A percentile compares a stretch with the other conserved stretches of the same genome.
Evolutionary conservation across 352 stramenopile genomes (phyloP).

Genomic region (Phytopythium delawarense): DNA sequence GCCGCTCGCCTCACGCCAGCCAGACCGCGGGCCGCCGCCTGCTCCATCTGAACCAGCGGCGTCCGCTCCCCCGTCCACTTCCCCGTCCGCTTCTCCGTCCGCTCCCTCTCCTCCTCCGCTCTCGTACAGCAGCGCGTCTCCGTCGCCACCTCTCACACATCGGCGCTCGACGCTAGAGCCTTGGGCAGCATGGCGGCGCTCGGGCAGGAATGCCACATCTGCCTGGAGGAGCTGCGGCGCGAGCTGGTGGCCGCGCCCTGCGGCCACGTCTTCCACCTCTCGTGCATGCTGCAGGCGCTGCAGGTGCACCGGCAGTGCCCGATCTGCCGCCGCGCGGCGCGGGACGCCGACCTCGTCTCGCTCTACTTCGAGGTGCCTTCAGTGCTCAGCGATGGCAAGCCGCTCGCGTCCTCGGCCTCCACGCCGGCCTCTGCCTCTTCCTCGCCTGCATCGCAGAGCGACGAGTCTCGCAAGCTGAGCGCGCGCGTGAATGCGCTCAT

Average conservation of each 20-base stretch:
- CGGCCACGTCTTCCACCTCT: slow-evolving; percentile 70
- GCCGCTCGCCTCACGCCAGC: too few species aligned
- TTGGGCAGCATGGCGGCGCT: slow-evolving; percentile 9
- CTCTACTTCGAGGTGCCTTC: slow-evolving; percentile 65
- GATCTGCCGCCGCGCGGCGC: slow-evolving; percentile 53
- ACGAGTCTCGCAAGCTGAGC: slow-evolving; percentile 29
- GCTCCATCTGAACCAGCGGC: too few species aligned
- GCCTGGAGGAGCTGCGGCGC: slow-evolving; percentile 64
- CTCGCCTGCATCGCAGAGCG: slow-evolving; percentile 16
- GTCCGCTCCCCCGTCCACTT: too few species aligned
- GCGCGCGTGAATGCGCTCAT: slow-evolving; percentile 53
- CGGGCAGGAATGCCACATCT: slow-evolving; percentile 77
- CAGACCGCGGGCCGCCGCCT: too few species aligned
- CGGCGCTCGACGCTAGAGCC: background rate
- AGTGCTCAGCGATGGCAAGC: slow-evolving; percentile 4
- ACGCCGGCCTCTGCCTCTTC: background rate
- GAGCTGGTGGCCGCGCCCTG: slow-evolving; percentile 59
- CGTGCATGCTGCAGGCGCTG: slow-evolving; percentile 70
- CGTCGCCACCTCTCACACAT: background rate
- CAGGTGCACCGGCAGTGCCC: slow-evolving; percentile 69
- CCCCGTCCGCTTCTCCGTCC: too few species aligned
- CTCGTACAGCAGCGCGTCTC: background rate
- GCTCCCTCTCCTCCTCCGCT: too few species aligned
- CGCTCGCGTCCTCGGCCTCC: background rate
- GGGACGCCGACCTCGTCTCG: slow-evolving; percentile 40